Percentiles rank a stretch among this genome's conserved stretches.
phyloP scores from a whole-genome alignment of 208 protist genomes.

The Crithidia fasciculata region DNA sequence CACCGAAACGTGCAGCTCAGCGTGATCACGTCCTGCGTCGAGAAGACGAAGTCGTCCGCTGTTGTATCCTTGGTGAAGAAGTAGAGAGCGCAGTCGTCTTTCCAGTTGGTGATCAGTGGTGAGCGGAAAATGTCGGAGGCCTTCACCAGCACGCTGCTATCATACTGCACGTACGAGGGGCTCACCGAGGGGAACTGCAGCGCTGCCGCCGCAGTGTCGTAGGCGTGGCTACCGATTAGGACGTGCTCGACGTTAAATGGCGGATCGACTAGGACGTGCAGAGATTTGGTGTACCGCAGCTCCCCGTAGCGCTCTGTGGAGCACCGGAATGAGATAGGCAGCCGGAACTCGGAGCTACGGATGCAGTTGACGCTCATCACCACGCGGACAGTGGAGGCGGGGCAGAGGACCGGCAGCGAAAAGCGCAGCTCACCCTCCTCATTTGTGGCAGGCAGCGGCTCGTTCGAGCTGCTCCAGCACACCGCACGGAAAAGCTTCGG shows the following conservation, averaged over 20 bases:
- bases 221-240: conserved; percentile 25
- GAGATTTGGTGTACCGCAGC: conserved; percentile 25
- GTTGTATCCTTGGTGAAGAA: conserved; percentile 34
- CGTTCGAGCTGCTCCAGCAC: conserved; percentile 18
- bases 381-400: conserved; percentile 21
- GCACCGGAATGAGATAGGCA: conserved; percentile 41
- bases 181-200: conserved; percentile 30
- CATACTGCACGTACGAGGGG: conserved; percentile 32
- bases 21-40: conserved; percentile 38
- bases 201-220: conserved; percentile 6
- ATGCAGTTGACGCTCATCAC: conserved; percentile 34
- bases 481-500: conserved; percentile 30
- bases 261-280: conserved; percentile 37
- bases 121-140: conserved; percentile 32
- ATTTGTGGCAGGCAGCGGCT: conserved; percentile 5
- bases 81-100: conserved; percentile 48
- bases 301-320: conserved; percentile 25
- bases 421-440: conserved; percentile 16
- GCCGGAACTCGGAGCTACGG: conserved; percentile 39
- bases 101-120: conserved; percentile 24
- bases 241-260: conserved; percentile 43
- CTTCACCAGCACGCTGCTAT: conserved; percentile 45
- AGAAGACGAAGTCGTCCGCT: conserved; percentile 32
- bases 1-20: conserved; percentile 57
- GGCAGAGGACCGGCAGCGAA: conserved; percentile 22